Conservation (phyloP, 169 alveolate species). For the Eimeria praecox region DNA sequence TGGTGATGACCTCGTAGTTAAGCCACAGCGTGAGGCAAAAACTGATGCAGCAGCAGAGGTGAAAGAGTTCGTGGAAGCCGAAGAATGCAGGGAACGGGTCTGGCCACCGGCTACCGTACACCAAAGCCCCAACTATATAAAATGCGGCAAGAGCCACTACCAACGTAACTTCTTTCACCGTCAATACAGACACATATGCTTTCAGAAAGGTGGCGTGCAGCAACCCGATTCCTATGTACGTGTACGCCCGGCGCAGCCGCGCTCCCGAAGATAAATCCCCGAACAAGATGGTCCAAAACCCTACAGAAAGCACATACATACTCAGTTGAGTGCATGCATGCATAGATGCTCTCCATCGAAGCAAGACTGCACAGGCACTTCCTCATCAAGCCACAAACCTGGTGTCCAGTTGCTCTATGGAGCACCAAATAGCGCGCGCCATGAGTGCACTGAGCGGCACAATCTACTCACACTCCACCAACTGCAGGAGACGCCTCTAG, state of each 20-base stretch:
- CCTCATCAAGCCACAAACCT: neutral
- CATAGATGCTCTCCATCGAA: neutral
- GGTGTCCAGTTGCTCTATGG: neutral
- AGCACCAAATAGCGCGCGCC: neutral
- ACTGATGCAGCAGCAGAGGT: conserved; percentile 71
- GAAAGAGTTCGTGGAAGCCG: conserved; percentile 83
- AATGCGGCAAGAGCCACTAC: conserved; percentile 55
- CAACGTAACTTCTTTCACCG: conserved; percentile 16
- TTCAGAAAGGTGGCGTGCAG: conserved; percentile 72
- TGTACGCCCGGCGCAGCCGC: conserved; percentile 73
- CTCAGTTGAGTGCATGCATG: neutral
- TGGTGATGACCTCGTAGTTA: conserved; percentile 64
- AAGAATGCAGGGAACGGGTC: conserved; percentile 72
- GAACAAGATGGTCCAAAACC: conserved; percentile 53
- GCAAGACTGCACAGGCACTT: too few relatives aligned
- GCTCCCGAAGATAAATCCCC: conserved; percentile 74
- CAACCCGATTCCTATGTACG: conserved; percentile 71
- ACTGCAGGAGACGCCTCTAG: neutral
- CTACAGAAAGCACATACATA: neutral
- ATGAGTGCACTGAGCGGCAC: neutral
- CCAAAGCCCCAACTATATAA: conserved; percentile 78
- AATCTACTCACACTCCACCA: neutral
- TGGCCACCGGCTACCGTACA: conserved; percentile 72
- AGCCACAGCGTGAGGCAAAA: conserved; percentile 80
- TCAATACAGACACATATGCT: conserved; percentile 62